Percentiles rank a stretch among this genome's conserved stretches.
Conservation (phyloP, 2,329 filamentous ascomycete species). For the Aspergillus ruber region DNA sequence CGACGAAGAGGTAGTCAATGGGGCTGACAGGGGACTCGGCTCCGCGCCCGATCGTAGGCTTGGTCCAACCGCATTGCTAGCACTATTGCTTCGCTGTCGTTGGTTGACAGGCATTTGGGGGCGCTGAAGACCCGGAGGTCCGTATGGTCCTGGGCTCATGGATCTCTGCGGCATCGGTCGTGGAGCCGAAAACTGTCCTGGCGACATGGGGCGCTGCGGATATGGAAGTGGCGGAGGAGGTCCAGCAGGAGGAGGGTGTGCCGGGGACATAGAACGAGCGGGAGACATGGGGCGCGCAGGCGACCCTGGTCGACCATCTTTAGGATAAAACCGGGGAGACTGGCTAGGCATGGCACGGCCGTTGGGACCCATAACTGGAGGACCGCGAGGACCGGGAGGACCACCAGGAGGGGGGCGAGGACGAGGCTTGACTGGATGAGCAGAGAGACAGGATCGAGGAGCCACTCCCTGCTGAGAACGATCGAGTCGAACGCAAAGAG, state of each 20-base stretch:
- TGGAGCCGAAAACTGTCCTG: conserved; percentile 29
- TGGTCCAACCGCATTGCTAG: conserved; percentile 25
- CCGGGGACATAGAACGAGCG: conserved; percentile 12
- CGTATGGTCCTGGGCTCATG: conserved; percentile 41
- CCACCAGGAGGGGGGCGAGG: conserved; percentile 37
- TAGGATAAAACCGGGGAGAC: conserved; percentile 29
- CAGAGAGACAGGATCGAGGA: conserved; percentile 87
- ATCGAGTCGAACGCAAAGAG: conserved; percentile 85
- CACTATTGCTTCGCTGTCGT: conserved; percentile 41
- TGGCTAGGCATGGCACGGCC: conserved; percentile 15
- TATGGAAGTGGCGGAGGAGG: conserved; percentile 22
- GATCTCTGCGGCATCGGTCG: conserved; percentile 21
- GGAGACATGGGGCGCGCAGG: conserved; percentile 29
- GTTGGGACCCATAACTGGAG: conserved; percentile 29
- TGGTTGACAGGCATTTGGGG: conserved; percentile 33
- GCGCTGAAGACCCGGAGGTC: conserved; percentile 34
- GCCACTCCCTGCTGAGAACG: conserved; percentile 88
- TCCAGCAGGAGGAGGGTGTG: conserved; percentile 17
- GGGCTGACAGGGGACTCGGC: conserved; percentile 6
- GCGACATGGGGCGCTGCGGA: conserved; percentile 14
- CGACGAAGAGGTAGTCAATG: conserved; percentile 3
- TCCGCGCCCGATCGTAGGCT: conserved; percentile 20
- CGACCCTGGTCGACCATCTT: conserved; percentile 38
- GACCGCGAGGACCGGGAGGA: conserved; percentile 26
- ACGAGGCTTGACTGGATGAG: conserved; percentile 82